Conservation (phyloP, 345 rosid species). For the Noccaea bulbosa region DNA sequence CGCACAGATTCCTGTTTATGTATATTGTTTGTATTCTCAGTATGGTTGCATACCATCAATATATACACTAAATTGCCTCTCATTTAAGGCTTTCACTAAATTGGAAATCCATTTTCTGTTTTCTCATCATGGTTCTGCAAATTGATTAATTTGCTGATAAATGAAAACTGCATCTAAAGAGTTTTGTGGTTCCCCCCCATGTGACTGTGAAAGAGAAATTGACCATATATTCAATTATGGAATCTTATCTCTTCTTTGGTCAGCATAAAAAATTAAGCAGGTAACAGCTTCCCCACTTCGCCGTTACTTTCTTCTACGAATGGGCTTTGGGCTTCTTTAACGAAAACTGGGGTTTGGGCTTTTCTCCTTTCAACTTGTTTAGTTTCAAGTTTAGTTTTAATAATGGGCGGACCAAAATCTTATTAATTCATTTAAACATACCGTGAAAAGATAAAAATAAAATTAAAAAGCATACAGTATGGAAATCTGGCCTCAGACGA, state of each 20-base stretch:
- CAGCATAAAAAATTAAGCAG: no score
- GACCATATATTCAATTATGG: neutral
- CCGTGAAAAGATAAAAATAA: no score
- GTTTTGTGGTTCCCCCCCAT: conserved; percentile 1
- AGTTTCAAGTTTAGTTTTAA: neutral
- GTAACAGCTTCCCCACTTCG: no score
- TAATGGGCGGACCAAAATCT: no score
- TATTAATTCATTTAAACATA: no score
- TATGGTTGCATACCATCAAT: neutral
- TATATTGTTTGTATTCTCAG: neutral
- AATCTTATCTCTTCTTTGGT: no score
- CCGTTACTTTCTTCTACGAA: no score
- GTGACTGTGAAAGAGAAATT: neutral
- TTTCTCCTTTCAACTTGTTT: neutral
- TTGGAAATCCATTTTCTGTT: neutral
- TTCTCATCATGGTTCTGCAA: neutral
- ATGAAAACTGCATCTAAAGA: neutral
- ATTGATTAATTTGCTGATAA: neutral
- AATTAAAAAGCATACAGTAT: no score
- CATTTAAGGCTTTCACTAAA: conserved; percentile 18
- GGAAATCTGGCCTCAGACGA: no score
- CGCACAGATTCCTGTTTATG: neutral
- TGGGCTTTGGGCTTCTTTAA: neutral
- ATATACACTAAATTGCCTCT: neutral
- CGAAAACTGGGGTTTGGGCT: neutral